Base-by-base conservation (phyloP, 2,329 filamentous ascomycete species). In the Trichoderma harzianum region DNA sequence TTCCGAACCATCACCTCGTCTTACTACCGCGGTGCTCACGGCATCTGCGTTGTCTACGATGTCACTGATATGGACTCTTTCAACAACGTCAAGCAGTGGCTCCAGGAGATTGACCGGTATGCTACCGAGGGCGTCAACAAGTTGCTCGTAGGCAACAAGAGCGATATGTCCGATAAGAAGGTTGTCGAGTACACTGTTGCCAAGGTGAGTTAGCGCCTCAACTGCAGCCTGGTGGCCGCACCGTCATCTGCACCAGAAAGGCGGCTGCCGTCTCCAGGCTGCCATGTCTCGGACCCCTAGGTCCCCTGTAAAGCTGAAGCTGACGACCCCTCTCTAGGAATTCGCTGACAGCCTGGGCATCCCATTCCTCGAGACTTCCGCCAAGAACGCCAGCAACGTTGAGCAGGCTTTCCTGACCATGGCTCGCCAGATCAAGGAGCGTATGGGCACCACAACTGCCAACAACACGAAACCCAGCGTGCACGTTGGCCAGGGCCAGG, bases 31-130 rank as follows among this genome's bases (percentile, higher is more conserved):
- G 96, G 96, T 80, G 96, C 96, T 77, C 96, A 98, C 86, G 96
- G 96, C 79, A 99, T 99, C 86, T 99, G 96, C 86, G 95, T 99
- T 78, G 96, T 99, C 82, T 99, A 98, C 89, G 96, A 99, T 91
- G 96, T 99, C 81, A 99, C 96, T 77, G 96, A 99, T 84, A 98
- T 98, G 95, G 96, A 98, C 84, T 97, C 94, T 34, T 99, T 99
- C 93, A 98, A 99, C 91, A 99, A 98, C 87, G 96, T 99, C 80
- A 98, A 99, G 93, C 96, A 99, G 89, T 99, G 96, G 96, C 90
- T 99, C 74, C 96, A 99, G 85, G 96, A 99, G 87, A 99, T 99
- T 79, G 96, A 99, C 87, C 92, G 96, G 83, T 98, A 99, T 81
- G 96, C 96, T 78, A 99, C 96, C 77, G 96, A 99, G 86, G 96